Percentiles rank a stretch among this genome's conserved stretches.
Evolutionary conservation across 2,329 filamentous ascomycete genomes (phyloP).

Genomic region (Diaporthe helianthi): DNA sequence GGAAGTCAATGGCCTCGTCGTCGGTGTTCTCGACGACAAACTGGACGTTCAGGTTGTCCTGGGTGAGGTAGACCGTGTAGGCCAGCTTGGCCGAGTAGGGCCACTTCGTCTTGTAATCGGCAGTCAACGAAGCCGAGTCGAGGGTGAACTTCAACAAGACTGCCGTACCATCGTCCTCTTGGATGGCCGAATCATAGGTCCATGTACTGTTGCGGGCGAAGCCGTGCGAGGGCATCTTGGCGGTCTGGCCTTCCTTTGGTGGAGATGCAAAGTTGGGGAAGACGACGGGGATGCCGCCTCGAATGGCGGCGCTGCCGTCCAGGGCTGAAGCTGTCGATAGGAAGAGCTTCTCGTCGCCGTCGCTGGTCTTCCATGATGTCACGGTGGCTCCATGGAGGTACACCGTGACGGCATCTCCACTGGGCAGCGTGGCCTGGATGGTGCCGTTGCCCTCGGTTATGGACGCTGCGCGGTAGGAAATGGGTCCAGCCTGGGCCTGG

Average conservation of each 20-base stretch:
- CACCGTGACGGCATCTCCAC: slow-evolving; percentile 14
- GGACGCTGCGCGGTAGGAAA: not conserved
- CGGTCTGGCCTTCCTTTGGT: slow-evolving; percentile 22
- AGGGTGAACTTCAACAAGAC: not conserved
- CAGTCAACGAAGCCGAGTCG: not conserved
- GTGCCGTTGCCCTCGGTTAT: slow-evolving; percentile 16
- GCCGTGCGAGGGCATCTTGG: slow-evolving; percentile 12
- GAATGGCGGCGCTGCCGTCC: slow-evolving; percentile 26
- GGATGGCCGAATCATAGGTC: not conserved
- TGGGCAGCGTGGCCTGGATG: slow-evolving; percentile 15
- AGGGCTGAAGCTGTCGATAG: slow-evolving; percentile 23
- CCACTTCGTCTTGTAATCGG: slow-evolving; percentile 19
- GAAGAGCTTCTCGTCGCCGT: slow-evolving; percentile 27
- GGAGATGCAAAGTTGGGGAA: slow-evolving; percentile 26
- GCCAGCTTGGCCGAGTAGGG: slow-evolving; percentile 8
- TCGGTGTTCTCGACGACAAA: slow-evolving; percentile 23
- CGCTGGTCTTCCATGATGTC: slow-evolving; percentile 27
- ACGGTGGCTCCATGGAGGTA: slow-evolving; percentile 27
- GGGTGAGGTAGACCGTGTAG: slow-evolving; percentile 9
- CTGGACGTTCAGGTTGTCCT: slow-evolving; percentile 26
- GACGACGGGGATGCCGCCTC: slow-evolving; percentile 20
- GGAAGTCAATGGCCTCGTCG: slow-evolving; percentile 20
- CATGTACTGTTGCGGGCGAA: slow-evolving; percentile 28
- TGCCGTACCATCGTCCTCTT: slow-evolving; percentile 5
- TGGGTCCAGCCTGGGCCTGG: slow-evolving; percentile 6